Evolutionary conservation across 2,329 filamentous ascomycete genomes (phyloP), one percentile per base, ranked within the genome.

Genomic region (Xylariaceae sp.): DNA sequence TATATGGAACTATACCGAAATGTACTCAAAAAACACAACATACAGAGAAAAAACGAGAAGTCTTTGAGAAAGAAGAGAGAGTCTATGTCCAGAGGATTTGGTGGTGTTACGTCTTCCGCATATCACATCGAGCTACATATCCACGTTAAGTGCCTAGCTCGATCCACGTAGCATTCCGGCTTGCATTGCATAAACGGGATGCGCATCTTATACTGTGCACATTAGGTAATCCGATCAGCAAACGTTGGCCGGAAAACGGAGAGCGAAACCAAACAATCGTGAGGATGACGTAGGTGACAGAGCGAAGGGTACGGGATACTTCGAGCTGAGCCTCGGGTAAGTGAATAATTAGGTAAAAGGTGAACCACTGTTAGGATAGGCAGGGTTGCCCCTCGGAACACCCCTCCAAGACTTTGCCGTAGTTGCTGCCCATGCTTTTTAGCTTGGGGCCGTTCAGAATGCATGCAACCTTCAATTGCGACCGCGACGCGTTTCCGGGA

Each of bases 401-500:
- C 65, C 66, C 63, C 64, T 67, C 66, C 61, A 66, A 42, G 7
- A 39, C 10, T 39, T 39, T 13, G 9, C 11, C 37, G 11, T 42
- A 7, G 37, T 42, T 42, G 37, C 11, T 42, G 37, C 37, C 37
- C 37, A 13, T 42, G 9, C 37, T 42, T 42, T 42, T 42, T 42
- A 42, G 37, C 37, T 42, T 42, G 37, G 37, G 37, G 11, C 11
- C 11, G n/a, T n/a, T 6, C 42, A n/a, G n/a, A n/a, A 15, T 30
- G 23, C 42, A 35, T 11, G 30, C 34, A 49, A 23, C 47, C 10
- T 34, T 11, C 17, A 18, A 18, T 18, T 18, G 47, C 23, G 15
- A 60, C 59, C 62, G 55, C 63, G 62, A 62, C 64, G 64, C 64
- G 61, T 65, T 55, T 44, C 45, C 18, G n/a, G 15, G 35, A 44